Conservation (phyloP, 306 rosid genomes). For the Luffa aegyptiaca region DNA sequence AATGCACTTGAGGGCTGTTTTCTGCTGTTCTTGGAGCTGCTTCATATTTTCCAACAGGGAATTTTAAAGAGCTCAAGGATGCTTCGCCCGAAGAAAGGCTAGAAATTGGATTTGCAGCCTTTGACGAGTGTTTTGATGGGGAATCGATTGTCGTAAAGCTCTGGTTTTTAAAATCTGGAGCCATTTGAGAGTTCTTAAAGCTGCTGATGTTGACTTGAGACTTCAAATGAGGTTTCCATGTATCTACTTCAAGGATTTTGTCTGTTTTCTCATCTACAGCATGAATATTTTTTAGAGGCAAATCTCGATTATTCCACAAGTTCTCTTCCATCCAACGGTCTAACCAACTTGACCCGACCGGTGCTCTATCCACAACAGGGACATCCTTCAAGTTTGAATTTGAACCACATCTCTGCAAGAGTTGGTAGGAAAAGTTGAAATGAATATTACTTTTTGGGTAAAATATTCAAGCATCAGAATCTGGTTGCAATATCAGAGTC, state of each 20-base stretch:
- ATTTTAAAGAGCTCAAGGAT: slow-evolving; percentile 24
- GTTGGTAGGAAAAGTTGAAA: slow-evolving; percentile 13
- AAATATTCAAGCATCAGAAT: background rate
- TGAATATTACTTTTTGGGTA: background rate
- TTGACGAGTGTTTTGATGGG: slow-evolving; percentile 39
- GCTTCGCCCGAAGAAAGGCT: slow-evolving; percentile 30
- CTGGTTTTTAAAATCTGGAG: slow-evolving; percentile 27
- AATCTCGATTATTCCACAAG: slow-evolving; percentile 28
- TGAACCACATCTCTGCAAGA: slow-evolving; percentile 67
- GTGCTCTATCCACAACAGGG: slow-evolving; percentile 26
- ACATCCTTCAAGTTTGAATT: slow-evolving; percentile 54
- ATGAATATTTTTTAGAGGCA: slow-evolving; percentile 24
- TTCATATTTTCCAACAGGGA: slow-evolving; percentile 43
- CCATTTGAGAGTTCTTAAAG: slow-evolving; percentile 30
- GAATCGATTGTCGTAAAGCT: slow-evolving; percentile 30
- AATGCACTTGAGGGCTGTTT: slow-evolving; percentile 56
- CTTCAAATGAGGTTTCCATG: slow-evolving; percentile 76
- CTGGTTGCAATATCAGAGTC: background rate
- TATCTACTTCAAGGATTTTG: slow-evolving; percentile 93
- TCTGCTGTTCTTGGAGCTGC: slow-evolving; percentile 31
- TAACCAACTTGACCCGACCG: slow-evolving; percentile 45
- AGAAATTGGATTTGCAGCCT: slow-evolving; percentile 23
- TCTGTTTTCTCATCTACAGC: slow-evolving; percentile 58
- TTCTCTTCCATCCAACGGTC: slow-evolving; percentile 94
- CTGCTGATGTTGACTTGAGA: slow-evolving; percentile 24